Evolutionary conservation across 495 filamentous ascomycete genomes (phyloP), one percentile per base, ranked within the genome.

Genomic region (Hypomontagnella monticulosa): DNA sequence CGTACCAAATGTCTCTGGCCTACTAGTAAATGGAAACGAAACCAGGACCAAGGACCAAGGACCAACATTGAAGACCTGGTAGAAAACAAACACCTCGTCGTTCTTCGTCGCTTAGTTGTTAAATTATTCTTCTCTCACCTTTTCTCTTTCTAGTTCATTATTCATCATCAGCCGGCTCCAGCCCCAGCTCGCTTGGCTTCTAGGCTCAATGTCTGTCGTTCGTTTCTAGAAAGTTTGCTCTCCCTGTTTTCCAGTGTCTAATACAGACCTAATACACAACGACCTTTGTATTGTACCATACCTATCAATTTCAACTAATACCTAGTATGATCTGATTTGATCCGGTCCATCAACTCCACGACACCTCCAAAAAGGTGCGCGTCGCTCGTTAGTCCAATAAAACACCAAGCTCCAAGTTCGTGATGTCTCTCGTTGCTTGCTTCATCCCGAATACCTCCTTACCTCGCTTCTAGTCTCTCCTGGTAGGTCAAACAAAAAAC

Each of bases 1-100:
- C 65, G 60, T 69, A 60, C 23, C 66, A 64, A 64, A 63, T 63
- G 59, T 69, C 50, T 63, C 59, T 68, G 36, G n/a, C 43, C 27
- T 54, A 19, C n/a, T n/a, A 52, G 30, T 58, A 7, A 55, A 59
- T 59, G 54, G 58, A 20, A 48, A 57, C 15, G 20, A 15, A 30
- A 27, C 23, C 34, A 37, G 32, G 34, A n/a, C n/a, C n/a, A n/a
- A n/a, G n/a, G n/a, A n/a, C n/a, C n/a, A n/a, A n/a, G n/a, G n/a
- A n/a, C n/a, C n/a, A n/a, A n/a, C n/a, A n/a, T n/a, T n/a, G n/a
- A n/a, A n/a, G n/a, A 57, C 7, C 6, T 46, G 50, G 49, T 56
- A 60, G 50, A 61, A 60, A 56, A 60, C 66, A 69, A 69, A 69
- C 66, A 50, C 59, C 55, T 55, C 27, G 19, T 53, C 48, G 19